A percentile compares a stretch with the other conserved stretches of the same genome.
These are phyloP conservation scores for Mallotus nudiflorus DNA, from an alignment of 345 rosid species.

Conservation along the genomic window DNA sequence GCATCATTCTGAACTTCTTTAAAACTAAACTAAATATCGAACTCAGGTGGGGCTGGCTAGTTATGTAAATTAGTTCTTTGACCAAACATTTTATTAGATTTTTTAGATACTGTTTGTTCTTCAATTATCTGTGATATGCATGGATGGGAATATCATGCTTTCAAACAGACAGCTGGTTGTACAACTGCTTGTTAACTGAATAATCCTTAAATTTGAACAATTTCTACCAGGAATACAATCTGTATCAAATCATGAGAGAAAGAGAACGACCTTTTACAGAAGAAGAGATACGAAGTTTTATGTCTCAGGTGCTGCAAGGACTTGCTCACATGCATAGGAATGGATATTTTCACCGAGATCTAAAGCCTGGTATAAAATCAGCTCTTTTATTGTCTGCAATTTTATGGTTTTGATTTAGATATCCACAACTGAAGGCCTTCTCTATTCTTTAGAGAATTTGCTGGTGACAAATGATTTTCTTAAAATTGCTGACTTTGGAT, in stretches of 20 bases:
- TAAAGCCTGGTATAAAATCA: constrained; percentile 74
- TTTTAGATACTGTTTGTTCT: neutral
- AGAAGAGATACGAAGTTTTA: constrained; percentile 66
- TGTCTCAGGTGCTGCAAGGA: constrained; percentile 87
- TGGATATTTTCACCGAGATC: constrained; percentile 86
- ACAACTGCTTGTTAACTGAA: constrained; percentile 1
- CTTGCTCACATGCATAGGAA: constrained; percentile 85
- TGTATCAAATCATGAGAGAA: constrained; percentile 83
- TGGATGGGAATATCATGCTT: neutral
- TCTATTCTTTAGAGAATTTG: constrained; percentile 62
- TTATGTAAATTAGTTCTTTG: neutral
- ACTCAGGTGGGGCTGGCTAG: neutral
- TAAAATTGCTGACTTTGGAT: constrained; percentile 95
- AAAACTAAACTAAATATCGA: neutral
- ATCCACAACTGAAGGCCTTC: constrained; percentile 11
- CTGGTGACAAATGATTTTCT: constrained; percentile 75
- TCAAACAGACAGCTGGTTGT: constrained; percentile 3
- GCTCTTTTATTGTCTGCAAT: constrained; percentile 8
- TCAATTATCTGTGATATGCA: neutral
- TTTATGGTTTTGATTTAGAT: constrained; percentile 3
- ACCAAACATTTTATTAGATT: neutral
- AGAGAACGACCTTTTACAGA: constrained; percentile 64
- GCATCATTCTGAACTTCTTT: neutral
- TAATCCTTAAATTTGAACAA: constrained; percentile 15
- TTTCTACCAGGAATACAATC: constrained; percentile 64